Conservation (phyloP, 106 monocot species). For the Cymbidium sinense region DNA sequence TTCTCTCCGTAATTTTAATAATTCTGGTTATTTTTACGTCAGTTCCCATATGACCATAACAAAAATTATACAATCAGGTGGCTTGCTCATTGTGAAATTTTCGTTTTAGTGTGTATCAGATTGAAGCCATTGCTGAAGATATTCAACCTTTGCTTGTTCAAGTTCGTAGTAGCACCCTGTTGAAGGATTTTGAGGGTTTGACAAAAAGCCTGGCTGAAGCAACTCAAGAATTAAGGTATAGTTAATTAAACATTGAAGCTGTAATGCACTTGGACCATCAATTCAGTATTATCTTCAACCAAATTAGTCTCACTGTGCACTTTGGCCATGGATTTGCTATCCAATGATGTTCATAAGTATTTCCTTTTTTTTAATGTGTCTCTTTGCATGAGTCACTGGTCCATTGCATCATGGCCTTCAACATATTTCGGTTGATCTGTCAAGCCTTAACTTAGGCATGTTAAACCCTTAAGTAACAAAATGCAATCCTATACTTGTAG, state of each 20-base stretch:
- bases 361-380: too few relatives aligned
- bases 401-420: too few relatives aligned
- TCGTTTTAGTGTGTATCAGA: conserved; percentile 27
- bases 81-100: neutral
- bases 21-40: neutral
- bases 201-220: conserved; percentile 64
- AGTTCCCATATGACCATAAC: neutral
- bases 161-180: conserved; percentile 45
- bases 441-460: too few relatives aligned
- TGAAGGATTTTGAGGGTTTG: conserved; percentile 65
- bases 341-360: too few relatives aligned
- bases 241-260: neutral
- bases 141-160: conserved; percentile 77
- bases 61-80: neutral
- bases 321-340: too few relatives aligned
- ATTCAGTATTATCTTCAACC: too few relatives aligned
- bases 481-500: too few relatives aligned
- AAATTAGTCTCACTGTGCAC: too few relatives aligned
- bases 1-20: neutral
- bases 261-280: too few relatives aligned
- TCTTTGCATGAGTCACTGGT: too few relatives aligned
- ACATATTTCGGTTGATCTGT: too few relatives aligned
- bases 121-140: conserved; percentile 76
- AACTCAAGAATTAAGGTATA: conserved; percentile 67
- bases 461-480: too few relatives aligned